A percentile compares a stretch with the other conserved stretches of the same genome.
phyloP scores from a whole-genome alignment of 257 asterid genomes.

The Henckelia pumila region DNA sequence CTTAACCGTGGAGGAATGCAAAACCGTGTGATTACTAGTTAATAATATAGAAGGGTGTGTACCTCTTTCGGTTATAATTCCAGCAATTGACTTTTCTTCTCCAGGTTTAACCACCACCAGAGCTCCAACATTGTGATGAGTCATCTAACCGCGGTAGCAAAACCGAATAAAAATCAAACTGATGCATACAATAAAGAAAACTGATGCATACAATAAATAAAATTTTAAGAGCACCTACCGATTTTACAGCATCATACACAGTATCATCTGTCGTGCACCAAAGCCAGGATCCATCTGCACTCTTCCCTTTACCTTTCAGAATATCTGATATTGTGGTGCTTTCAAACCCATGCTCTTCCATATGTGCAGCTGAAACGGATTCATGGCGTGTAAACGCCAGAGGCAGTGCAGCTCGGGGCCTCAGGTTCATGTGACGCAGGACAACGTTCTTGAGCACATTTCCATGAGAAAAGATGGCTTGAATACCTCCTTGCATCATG shows the following conservation, averaged over 20 bases:
- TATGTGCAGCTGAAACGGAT: slow-evolving; percentile 70
- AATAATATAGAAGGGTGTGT: slow-evolving; percentile 7
- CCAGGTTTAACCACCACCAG: slow-evolving; percentile 95
- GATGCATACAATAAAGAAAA: background rate
- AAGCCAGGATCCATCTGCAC: slow-evolving; percentile 97
- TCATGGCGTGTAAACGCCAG: slow-evolving; percentile 52
- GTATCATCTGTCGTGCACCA: slow-evolving; percentile 95
- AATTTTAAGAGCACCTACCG: slow-evolving; percentile 44
- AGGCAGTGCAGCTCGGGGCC: slow-evolving; percentile 40
- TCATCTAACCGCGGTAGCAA: slow-evolving; percentile 53
- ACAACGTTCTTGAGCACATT: slow-evolving; percentile 65
- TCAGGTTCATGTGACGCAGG: slow-evolving; percentile 62
- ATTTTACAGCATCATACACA: slow-evolving; percentile 93
- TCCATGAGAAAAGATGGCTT: slow-evolving; percentile 60
- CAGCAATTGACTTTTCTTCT: slow-evolving; percentile 73
- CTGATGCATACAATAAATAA: no score
- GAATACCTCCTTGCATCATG: slow-evolving; percentile 91
- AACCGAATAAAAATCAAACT: background rate
- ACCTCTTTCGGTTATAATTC: slow-evolving; percentile 77
- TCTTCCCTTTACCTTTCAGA: slow-evolving; percentile 69
- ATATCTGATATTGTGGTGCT: slow-evolving; percentile 81
- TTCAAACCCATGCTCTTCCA: slow-evolving; percentile 95
- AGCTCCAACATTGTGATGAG: slow-evolving; percentile 98
- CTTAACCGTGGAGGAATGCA: no score
- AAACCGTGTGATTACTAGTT: no score